A percentile compares a stretch with the other conserved stretches of the same genome.
Conservation (phyloP, 208 protist species). For the Leishmania mexicana region DNA sequence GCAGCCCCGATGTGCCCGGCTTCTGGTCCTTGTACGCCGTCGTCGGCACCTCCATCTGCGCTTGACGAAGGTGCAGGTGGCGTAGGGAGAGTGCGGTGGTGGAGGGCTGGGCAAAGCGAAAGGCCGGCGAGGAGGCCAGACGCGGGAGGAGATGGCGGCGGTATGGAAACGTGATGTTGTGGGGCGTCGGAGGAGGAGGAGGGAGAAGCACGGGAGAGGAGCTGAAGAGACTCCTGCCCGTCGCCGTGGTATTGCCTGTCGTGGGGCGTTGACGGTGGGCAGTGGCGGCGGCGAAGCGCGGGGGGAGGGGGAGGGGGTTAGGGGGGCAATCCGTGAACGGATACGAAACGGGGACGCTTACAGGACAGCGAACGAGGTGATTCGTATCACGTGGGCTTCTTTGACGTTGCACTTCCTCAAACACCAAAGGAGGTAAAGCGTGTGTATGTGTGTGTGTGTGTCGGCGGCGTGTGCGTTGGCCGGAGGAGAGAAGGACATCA, state of each 20-base stretch:
- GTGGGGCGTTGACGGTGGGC: background rate
- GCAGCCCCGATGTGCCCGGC: constrained; percentile 96
- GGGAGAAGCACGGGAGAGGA: background rate
- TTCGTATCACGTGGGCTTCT: background rate
- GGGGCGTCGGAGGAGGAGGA: background rate
- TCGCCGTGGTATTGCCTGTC: background rate
- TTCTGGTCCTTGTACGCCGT: constrained; percentile 91
- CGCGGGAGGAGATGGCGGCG: background rate
- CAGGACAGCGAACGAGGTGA: background rate
- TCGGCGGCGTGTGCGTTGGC: background rate
- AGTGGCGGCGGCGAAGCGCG: too few species aligned
- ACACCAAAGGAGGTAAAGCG: background rate
- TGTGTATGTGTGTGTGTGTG: constrained; percentile 1
- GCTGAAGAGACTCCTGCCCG: background rate
- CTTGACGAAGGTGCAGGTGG: background rate
- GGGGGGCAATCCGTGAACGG: too few species aligned
- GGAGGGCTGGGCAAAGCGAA: background rate
- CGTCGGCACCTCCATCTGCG: constrained; percentile 44
- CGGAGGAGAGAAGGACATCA: background rate
- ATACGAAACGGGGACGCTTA: background rate
- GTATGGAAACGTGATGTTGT: constrained; percentile 2
- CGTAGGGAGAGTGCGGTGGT: background rate
- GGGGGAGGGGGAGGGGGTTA: too few species aligned
- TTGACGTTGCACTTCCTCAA: background rate
- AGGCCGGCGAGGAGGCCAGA: background rate